phyloP scores from a whole-genome alignment of 2,329 filamentous ascomycete genomes.

The Pleomassaria siparia region DNA sequence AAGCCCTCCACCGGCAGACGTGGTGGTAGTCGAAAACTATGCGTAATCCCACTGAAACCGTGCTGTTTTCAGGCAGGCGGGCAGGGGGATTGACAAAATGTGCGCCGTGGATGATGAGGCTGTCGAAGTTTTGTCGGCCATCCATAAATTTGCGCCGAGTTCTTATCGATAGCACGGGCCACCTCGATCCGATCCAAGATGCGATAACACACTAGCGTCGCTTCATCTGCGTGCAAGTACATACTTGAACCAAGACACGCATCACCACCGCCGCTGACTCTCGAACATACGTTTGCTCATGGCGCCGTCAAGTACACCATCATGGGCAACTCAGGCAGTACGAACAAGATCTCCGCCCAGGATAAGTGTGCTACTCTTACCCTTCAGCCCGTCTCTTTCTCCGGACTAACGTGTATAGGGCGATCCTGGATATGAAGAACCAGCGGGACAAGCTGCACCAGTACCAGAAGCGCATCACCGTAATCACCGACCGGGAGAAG shows the following conservation, averaged over 20 bases:
- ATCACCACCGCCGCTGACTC: slow-evolving; percentile 6
- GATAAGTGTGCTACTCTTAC: slow-evolving; percentile 69
- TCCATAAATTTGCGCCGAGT: background rate
- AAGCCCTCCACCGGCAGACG: background rate
- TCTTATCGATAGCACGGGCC: slow-evolving; percentile 34
- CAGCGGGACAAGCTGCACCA: slow-evolving; percentile 97
- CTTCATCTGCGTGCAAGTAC: background rate
- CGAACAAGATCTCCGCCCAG: slow-evolving; percentile 71
- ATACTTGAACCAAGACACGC: slow-evolving; percentile 24
- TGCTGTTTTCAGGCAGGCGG: background rate
- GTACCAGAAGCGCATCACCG: slow-evolving; percentile 87
- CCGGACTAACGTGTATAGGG: slow-evolving; percentile 60
- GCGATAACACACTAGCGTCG: too few relatives aligned
- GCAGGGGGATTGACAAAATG: background rate
- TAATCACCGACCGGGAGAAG: slow-evolving; percentile 84
- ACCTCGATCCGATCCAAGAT: too few relatives aligned
- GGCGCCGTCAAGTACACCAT: slow-evolving; percentile 16
- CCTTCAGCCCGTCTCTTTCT: slow-evolving; percentile 3
- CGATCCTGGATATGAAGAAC: slow-evolving; percentile 95
- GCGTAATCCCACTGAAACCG: background rate
- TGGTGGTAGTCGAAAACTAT: background rate
- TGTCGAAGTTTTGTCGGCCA: background rate
- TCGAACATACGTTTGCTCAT: background rate
- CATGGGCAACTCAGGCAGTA: slow-evolving; percentile 68
- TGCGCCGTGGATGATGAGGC: background rate